Conservation (phyloP, 306 rosid species). For the Vigna unguiculata region DNA sequence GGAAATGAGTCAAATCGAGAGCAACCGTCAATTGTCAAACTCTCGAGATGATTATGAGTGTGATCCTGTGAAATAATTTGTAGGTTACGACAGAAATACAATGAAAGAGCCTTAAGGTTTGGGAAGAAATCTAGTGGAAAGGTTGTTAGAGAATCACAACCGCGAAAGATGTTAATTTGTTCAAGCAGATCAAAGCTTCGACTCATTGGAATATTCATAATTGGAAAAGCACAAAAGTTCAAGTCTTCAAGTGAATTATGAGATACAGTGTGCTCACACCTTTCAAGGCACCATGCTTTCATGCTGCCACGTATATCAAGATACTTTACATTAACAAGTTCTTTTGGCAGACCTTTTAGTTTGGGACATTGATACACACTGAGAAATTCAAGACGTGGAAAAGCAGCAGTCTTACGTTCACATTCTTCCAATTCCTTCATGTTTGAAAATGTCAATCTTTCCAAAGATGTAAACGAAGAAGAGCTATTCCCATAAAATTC, state of each 20-base stretch:
- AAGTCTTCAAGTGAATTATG: too few species aligned
- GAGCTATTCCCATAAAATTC: neutral
- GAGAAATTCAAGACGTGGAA: neutral
- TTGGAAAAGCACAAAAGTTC: too few species aligned
- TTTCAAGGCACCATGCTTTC: too few species aligned
- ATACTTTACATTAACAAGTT: neutral
- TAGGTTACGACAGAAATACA: too few species aligned
- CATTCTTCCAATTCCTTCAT: neutral
- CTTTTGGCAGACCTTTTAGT: neutral
- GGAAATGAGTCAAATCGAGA: neutral
- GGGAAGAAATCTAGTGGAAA: neutral
- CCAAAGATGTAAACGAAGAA: neutral
- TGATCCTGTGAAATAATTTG: neutral
- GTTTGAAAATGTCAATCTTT: accelerated
- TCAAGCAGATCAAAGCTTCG: neutral
- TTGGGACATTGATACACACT: too few species aligned
- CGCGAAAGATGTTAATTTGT: too few species aligned
- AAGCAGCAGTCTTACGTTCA: neutral
- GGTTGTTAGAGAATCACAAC: neutral
- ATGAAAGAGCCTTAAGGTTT: too few species aligned
- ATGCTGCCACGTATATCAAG: too few species aligned
- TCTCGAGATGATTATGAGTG: neutral
- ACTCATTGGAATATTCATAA: neutral
- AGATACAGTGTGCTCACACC: too few species aligned
- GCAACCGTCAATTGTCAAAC: accelerated